These are phyloP conservation scores for Candida germanica DNA, from an alignment of 805 yeast genomes.

Conservation along the genomic window DNA sequence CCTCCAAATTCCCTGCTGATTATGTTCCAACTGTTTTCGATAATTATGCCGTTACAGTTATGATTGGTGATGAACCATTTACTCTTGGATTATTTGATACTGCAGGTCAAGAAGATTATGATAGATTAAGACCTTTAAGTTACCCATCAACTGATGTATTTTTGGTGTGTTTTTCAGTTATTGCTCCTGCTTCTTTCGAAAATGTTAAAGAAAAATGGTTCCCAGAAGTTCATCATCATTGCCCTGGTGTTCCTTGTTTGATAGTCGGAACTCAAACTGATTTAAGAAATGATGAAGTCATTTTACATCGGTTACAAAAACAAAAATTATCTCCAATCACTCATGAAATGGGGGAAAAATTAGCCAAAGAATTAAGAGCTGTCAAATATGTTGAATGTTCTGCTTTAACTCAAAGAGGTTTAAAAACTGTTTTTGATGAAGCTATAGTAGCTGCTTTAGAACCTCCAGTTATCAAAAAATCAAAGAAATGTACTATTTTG, in stretches of 20 bases:
- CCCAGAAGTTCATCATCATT: conserved; percentile 94
- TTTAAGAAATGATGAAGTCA: conserved; percentile 88
- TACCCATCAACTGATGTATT: conserved; percentile 98
- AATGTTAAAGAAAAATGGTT: conserved; percentile 98
- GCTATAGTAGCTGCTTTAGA: conserved; percentile 98
- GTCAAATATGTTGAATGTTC: conserved; percentile 98
- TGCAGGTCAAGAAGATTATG: conserved; percentile 99
- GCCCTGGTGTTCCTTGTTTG: conserved; percentile 97
- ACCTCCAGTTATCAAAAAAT: conserved; percentile 84
- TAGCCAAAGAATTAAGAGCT: conserved; percentile 92
- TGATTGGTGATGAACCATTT: conserved; percentile 97
- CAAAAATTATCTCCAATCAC: conserved; percentile 86
- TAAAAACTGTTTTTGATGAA: conserved; percentile 97
- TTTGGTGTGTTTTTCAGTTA: conserved; percentile 92
- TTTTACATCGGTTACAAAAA: conserved; percentile 83
- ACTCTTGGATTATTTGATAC: conserved; percentile 97
- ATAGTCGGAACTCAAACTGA: conserved; percentile 97
- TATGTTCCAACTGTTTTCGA: conserved; percentile 98
- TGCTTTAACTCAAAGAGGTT: conserved; percentile 93
- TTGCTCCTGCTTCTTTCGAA: conserved; percentile 95
- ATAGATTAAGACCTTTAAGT: conserved; percentile 91
- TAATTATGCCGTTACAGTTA: conserved; percentile 89
- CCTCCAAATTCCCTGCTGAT: conserved; percentile 96
- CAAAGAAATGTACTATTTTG: conserved; percentile 83
- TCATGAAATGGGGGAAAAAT: conserved; percentile 83